phyloP scores from a whole-genome alignment of 2,329 filamentous ascomycete species.

The Arthrobotrys musiformis region DNA sequence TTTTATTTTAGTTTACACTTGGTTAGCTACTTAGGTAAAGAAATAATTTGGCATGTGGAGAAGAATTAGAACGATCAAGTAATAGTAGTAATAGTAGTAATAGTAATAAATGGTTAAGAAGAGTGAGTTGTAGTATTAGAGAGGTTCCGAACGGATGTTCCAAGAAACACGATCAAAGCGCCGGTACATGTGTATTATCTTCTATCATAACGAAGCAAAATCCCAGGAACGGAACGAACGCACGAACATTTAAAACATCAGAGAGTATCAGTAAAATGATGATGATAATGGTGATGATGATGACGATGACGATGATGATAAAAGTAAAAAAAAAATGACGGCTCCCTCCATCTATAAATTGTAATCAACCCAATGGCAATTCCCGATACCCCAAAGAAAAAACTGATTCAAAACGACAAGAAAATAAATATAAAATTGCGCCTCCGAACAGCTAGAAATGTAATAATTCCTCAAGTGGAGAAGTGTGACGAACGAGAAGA shows the following conservation, averaged over 20 bases:
- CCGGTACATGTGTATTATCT: conserved; percentile 50
- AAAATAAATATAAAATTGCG: not conserved
- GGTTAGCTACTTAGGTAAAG: too few species aligned
- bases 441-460: not conserved
- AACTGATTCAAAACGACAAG: conserved; percentile 3
- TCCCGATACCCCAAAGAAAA: conserved; percentile 19
- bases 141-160: conserved; percentile 17
- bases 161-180: conserved; percentile 35
- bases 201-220: conserved; percentile 32
- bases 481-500: not conserved
- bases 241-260: not conserved
- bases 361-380: conserved; percentile 30
- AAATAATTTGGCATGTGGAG: conserved; percentile 23
- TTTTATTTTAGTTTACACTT: too few species aligned
- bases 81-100: not conserved
- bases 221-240: not conserved
- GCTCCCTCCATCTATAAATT: conserved; percentile 50
- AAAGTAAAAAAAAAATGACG: conserved; percentile 14
- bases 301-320: conserved; percentile 12
- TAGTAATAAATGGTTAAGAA: conserved; percentile 15
- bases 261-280: not conserved
- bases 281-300: not conserved
- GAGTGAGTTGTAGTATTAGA: conserved; percentile 54
- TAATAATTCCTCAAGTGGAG: not conserved
- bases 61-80: not conserved